Conservation (phyloP, 2,329 filamentous ascomycete species). For the Diaporthe australafricana region DNA sequence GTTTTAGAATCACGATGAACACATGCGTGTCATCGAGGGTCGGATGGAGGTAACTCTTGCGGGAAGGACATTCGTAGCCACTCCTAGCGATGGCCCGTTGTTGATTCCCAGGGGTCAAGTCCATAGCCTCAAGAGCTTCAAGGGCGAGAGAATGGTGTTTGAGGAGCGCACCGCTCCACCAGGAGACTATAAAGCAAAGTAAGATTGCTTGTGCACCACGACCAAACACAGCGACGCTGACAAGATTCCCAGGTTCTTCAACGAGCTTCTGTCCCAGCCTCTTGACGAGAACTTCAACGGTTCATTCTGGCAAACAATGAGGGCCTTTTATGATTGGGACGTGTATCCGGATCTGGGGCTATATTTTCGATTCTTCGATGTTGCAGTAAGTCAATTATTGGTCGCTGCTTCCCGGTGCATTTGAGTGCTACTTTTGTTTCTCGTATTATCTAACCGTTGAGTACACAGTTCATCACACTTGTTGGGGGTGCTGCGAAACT, state of each 20-base stretch:
- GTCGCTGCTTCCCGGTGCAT: neutral
- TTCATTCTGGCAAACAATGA: slow-evolving; percentile 11
- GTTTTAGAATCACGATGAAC: neutral
- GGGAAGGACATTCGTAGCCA: neutral
- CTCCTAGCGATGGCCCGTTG: neutral
- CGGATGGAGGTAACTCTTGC: neutral
- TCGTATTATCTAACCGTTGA: neutral
- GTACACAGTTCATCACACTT: slow-evolving; percentile 20
- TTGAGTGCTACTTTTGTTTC: neutral
- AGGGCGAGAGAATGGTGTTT: slow-evolving; percentile 8
- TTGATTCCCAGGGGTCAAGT: neutral
- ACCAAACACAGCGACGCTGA: neutral
- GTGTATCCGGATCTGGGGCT: slow-evolving; percentile 17
- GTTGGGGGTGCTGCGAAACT: slow-evolving; percentile 19
- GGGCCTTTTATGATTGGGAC: slow-evolving; percentile 25
- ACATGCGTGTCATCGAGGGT: neutral
- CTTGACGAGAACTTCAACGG: neutral
- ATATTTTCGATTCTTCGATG: slow-evolving; percentile 15
- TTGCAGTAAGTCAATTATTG: slow-evolving; percentile 14
- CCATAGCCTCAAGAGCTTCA: slow-evolving; percentile 7
- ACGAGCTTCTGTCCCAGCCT: neutral
- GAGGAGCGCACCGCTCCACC: slow-evolving; percentile 19
- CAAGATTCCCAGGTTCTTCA: slow-evolving; percentile 20
- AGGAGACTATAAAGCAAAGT: slow-evolving; percentile 24
- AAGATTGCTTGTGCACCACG: neutral